Conservation (phyloP, 2,329 filamentous ascomycete species). For the Metarhizium humberi region DNA sequence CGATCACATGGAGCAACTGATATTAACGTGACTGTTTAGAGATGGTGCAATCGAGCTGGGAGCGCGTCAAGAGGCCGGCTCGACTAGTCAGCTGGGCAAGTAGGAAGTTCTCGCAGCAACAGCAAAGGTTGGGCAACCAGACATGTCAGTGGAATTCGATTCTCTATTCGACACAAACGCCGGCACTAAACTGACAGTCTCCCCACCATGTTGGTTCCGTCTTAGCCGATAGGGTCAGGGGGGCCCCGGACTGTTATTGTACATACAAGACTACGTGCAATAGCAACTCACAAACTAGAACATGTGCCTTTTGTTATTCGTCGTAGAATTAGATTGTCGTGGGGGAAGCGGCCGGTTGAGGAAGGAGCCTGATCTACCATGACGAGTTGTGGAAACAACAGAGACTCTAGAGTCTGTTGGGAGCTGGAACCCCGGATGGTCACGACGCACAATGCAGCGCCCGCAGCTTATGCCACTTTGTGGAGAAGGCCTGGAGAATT, state of each 20-base stretch:
- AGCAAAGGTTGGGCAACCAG: not conserved
- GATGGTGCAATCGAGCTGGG: too few relatives aligned
- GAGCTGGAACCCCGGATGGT: not conserved
- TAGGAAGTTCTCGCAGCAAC: not conserved
- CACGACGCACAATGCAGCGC: not conserved
- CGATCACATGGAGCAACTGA: too few relatives aligned
- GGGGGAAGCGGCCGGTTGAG: not conserved
- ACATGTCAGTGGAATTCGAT: not conserved
- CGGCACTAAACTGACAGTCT: not conserved
- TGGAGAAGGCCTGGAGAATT: not conserved
- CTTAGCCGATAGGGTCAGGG: not conserved
- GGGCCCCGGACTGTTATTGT: too few relatives aligned
- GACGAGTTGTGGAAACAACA: not conserved
- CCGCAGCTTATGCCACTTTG: not conserved
- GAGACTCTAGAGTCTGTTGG: not conserved
- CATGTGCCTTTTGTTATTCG: not conserved
- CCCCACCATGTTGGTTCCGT: not conserved
- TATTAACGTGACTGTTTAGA: too few relatives aligned
- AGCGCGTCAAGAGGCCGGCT: too few relatives aligned
- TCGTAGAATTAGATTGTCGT: not conserved
- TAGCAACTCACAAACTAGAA: not conserved
- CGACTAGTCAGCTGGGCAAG: too few relatives aligned
- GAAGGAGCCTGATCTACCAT: not conserved
- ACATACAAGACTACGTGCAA: not conserved
- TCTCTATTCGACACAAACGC: not conserved